Evolutionary conservation across 495 filamentous ascomycete species (phyloP), one percentile per base, ranked within the genome.

Genomic region (Penicillium coprophilum): DNA sequence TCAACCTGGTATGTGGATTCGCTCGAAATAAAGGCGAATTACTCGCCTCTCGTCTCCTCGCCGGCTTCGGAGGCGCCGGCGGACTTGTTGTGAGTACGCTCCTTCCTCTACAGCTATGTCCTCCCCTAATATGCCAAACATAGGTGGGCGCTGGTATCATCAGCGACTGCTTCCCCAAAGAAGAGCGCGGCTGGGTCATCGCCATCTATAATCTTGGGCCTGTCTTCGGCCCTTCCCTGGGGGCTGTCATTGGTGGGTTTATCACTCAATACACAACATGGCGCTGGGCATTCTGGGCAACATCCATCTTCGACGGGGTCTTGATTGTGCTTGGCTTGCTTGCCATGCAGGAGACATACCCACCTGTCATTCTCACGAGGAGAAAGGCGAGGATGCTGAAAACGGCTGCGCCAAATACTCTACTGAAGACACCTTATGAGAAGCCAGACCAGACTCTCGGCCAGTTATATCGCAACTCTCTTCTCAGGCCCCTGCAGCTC

Each of bases 281-380:
- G 55, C 55, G 40, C 24, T 46, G 46, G 55, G 21, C 46, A 3
- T 51, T 87, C 63, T 77, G 74, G 65, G 72, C 71, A 13, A 79
- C 79, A 4, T 76, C 80, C 4, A 82, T 87, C 50, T 78, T 77
- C 13, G 78, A 79, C 53, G 79, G 64, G 6, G 15, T 79, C 5
- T 75, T 88, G 41, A 82, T 85, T 59, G 15, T 74, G 27, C 65
- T 73, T 1, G 85, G 84, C 0, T 36, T 87, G 2, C 76, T 85
- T 52, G 80, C 79, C 58, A 72, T 87, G 1, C 76, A 74, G 53
- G 84, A 87, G 67, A 85, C 84, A 2, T 87, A 86, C 65, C 66
- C 77, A 4, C 83, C 83, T 0, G 75, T 77, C 28, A 68, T 88
- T 1, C 77, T 87, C 13, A 20, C 24, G 5, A 46, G 15, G 21